These are phyloP conservation scores for Silene noctiflora DNA, from an alignment of 179 eudicot genomes.

Conservation along the genomic window DNA sequence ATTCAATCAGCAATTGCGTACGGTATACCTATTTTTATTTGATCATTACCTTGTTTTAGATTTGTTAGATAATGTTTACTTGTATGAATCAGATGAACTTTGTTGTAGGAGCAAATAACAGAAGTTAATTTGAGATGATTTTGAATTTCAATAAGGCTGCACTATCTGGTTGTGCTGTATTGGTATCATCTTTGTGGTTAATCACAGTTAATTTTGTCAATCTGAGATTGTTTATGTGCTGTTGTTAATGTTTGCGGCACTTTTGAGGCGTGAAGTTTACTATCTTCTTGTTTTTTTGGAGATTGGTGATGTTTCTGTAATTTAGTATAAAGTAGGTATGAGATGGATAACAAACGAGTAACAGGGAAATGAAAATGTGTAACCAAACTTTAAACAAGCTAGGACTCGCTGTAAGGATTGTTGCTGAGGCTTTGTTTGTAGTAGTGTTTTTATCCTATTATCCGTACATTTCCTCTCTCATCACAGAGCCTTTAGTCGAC, in stretches of 20 bases:
- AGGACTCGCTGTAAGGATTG: too few species aligned
- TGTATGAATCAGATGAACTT: neutral
- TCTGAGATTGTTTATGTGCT: constrained; percentile 3
- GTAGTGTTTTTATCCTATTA: too few species aligned
- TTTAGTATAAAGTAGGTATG: too few species aligned
- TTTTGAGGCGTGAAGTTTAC: neutral
- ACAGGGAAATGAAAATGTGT: too few species aligned
- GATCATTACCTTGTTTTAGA: neutral
- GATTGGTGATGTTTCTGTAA: neutral
- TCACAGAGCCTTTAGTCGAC: too few species aligned
- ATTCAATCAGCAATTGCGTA: neutral
- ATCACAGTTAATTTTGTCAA: neutral
- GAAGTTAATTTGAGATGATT: neutral
- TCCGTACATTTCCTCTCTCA: too few species aligned
- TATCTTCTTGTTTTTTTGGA: neutral
- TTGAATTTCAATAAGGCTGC: neutral
- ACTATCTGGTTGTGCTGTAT: neutral
- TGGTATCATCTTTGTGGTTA: neutral
- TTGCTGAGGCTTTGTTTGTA: too few species aligned
- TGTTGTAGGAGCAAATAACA: neutral
- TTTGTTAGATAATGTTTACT: neutral
- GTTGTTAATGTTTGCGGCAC: neutral
- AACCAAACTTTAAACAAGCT: too few species aligned
- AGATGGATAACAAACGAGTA: too few species aligned
- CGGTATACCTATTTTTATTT: neutral